A percentile compares a stretch with the other conserved stretches of the same genome.
Evolutionary conservation across 768 basidiomycete genomes (phyloP).

Genomic region (Guyanaporus albipodus): DNA sequence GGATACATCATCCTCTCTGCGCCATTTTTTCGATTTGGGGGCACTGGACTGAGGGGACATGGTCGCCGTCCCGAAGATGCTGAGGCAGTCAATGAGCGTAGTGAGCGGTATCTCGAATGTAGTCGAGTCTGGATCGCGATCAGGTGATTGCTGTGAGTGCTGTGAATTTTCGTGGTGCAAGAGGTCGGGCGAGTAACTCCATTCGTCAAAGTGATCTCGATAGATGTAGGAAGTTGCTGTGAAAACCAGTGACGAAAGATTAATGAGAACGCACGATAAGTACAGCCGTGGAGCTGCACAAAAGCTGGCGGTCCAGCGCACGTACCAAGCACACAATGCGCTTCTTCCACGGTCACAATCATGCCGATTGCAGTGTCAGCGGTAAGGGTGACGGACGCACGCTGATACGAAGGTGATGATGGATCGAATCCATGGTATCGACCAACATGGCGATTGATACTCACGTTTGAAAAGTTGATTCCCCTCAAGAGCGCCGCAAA

Average conservation of each 20-base stretch:
- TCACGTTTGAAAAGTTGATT: slow-evolving; percentile 76
- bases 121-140: slow-evolving; percentile 20
- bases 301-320: slow-evolving; percentile 7
- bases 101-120: slow-evolving; percentile 83
- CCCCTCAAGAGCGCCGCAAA: slow-evolving; percentile 76
- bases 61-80: slow-evolving; percentile 84
- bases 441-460: slow-evolving; percentile 21
- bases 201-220: slow-evolving; percentile 75
- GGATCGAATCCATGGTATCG: slow-evolving; percentile 5
- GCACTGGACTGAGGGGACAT: slow-evolving; percentile 28
- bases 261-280: neutral
- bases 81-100: slow-evolving; percentile 84
- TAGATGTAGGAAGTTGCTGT: slow-evolving; percentile 86
- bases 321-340: slow-evolving; percentile 73
- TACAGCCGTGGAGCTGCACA: neutral
- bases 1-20: slow-evolving; percentile 43
- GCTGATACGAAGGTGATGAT: slow-evolving; percentile 37
- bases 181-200: slow-evolving; percentile 51
- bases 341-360: slow-evolving; percentile 81
- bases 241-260: neutral
- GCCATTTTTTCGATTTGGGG: slow-evolving; percentile 47
- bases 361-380: slow-evolving; percentile 67
- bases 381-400: slow-evolving; percentile 71
- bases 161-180: slow-evolving; percentile 25
- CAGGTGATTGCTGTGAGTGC: slow-evolving; percentile 9